Evolutionary conservation across 768 basidiomycete genomes (phyloP).

Genomic region (Pholiota molesta): DNA sequence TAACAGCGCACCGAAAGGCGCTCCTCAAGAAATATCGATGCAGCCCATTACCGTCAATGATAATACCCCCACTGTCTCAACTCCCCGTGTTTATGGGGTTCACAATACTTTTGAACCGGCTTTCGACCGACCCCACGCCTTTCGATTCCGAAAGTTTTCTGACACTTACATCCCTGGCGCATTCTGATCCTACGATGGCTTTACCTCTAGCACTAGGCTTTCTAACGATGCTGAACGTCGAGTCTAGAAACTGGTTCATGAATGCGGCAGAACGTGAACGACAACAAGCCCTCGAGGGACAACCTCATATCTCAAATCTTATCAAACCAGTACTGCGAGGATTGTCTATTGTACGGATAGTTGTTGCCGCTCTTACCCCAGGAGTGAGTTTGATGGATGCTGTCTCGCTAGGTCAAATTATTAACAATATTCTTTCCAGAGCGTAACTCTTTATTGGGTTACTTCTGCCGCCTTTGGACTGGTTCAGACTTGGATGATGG

Average conservation of each 20-base stretch:
- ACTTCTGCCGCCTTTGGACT: constrained; percentile 77
- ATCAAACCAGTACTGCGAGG: constrained; percentile 58
- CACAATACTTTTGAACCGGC: constrained; percentile 56
- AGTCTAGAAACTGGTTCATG: constrained; percentile 75
- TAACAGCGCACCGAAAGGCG: constrained; percentile 56
- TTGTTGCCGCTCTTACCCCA: constrained; percentile 68
- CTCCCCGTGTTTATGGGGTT: constrained; percentile 74
- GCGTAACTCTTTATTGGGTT: constrained; percentile 76
- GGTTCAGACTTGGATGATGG: constrained; percentile 73
- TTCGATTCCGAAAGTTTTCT: constrained; percentile 80
- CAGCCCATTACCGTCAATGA: constrained; percentile 56
- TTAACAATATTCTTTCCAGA: constrained; percentile 39
- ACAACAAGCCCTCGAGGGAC: constrained; percentile 47
- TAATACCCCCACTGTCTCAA: constrained; percentile 65
- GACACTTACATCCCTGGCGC: constrained; percentile 69
- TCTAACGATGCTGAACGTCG: constrained; percentile 78
- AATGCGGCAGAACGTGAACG: constrained; percentile 58
- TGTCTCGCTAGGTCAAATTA: not conserved
- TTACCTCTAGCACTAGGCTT: constrained; percentile 75
- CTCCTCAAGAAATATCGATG: constrained; percentile 65
- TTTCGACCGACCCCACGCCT: constrained; percentile 62
- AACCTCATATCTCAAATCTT: constrained; percentile 45
- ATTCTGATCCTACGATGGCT: constrained; percentile 70
- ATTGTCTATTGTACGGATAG: constrained; percentile 66
- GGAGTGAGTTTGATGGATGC: constrained; percentile 49